These are phyloP conservation scores for Sarcomyxa edulis DNA, from an alignment of 768 basidiomycete species.

Conservation along the genomic window DNA sequence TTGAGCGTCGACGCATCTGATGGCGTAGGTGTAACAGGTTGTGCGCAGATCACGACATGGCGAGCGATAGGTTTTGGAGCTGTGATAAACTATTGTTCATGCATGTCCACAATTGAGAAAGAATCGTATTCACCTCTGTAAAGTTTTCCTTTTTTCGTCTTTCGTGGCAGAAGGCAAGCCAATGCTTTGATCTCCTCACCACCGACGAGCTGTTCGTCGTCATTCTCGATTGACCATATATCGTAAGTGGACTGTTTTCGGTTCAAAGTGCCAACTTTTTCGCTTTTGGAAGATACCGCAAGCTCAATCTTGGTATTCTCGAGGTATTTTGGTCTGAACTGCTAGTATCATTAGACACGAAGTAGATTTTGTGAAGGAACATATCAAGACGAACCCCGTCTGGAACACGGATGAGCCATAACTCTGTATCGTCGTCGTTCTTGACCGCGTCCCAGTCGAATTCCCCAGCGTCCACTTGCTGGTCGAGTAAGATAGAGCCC, in stretches of 20 bases:
- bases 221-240: conserved; percentile 57
- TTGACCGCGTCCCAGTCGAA: conserved; percentile 70
- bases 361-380: conserved; percentile 2
- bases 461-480: conserved; percentile 38
- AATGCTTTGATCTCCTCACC: conserved; percentile 63
- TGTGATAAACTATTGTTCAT: conserved; percentile 15
- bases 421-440: conserved; percentile 50
- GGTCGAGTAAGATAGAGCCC: conserved; percentile 43
- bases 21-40: conserved; percentile 31
- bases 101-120: background rate
- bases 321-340: conserved; percentile 68
- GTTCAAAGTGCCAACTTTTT: conserved; percentile 42
- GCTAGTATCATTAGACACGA: background rate
- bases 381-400: conserved; percentile 40
- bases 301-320: conserved; percentile 44
- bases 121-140: conserved; percentile 41
- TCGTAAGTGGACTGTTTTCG: conserved; percentile 56
- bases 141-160: conserved; percentile 51
- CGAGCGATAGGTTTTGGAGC: conserved; percentile 57
- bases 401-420: conserved; percentile 70
- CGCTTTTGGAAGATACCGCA: conserved; percentile 31
- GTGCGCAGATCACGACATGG: conserved; percentile 54
- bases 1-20: conserved; percentile 22
- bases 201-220: conserved; percentile 29
- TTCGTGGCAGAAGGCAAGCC: conserved; percentile 61